phyloP scores from a whole-genome alignment of 2,329 filamentous ascomycete species.

The Fusarium sp. region DNA sequence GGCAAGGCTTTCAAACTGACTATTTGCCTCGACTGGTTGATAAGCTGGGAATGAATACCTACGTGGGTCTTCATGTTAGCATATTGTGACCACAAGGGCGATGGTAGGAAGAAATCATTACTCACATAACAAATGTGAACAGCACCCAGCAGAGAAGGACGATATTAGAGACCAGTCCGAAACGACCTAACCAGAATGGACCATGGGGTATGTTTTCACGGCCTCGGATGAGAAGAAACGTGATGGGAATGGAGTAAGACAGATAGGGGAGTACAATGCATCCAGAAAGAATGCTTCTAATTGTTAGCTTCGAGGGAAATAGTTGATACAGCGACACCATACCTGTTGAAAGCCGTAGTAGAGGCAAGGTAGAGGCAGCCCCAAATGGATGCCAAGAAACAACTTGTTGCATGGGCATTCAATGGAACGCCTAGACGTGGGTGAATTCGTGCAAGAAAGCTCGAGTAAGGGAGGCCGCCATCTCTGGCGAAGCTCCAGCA shows the following conservation, averaged over 20 bases:
- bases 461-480: slow-evolving; percentile 10
- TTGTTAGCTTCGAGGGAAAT: not conserved
- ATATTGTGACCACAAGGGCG: not conserved
- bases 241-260: slow-evolving; percentile 7
- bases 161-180: slow-evolving; percentile 8
- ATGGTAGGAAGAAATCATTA: not conserved
- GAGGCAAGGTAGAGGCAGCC: not conserved
- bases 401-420: not conserved
- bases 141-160: slow-evolving; percentile 6
- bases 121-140: slow-evolving; percentile 15
- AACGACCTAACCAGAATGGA: slow-evolving; percentile 9
- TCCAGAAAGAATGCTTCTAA: not conserved
- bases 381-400: not conserved
- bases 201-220: slow-evolving; percentile 3
- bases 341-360: not conserved
- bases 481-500: slow-evolving; percentile 25
- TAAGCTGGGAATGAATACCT: not conserved
- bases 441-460: not conserved
- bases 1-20: not conserved
- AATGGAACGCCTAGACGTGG: not conserved
- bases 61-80: not conserved
- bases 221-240: slow-evolving; percentile 6
- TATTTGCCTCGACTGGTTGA: not conserved
- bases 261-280: slow-evolving; percentile 17
- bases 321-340: not conserved